Evolutionary conservation across 345 rosid species (phyloP), one percentile per base, ranked within the genome.

Genomic region (Populus davidiana): DNA sequence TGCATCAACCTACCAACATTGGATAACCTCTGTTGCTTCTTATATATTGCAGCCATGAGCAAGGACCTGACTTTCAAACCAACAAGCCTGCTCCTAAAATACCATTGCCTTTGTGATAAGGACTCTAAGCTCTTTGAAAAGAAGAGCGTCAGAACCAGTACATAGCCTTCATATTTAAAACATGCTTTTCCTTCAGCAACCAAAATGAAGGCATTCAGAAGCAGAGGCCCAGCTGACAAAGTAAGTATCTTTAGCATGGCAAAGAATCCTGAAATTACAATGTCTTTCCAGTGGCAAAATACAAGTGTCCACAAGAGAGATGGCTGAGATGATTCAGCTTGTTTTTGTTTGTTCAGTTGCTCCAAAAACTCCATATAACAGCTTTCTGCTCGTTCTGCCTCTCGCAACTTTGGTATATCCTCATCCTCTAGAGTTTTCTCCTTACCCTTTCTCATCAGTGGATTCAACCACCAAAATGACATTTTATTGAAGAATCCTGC

Each of bases 31-130:
- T 93, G 74, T 72, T 95, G 99, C 79, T 95, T 95, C 88, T 83
- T 90, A 77, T 91, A 93, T 78, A 95, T 83, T 63, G 91, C 91
- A 61, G 99, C 97, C 5, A 93, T 90, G 64, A 93, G 87, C 71
- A 92, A 86, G 67, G 97, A 95, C 85, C 97, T 86, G 21, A 88
- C 91, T 49, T 90, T 90, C 69, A 95, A 71, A 79, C 99, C 99
- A 1, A 93, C 82, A 29, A 92, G 82, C 87, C 98, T 90, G 75
- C 91, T 81, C 87, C 96, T 83, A 72, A 95, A 95, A 70, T 88
- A 91, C 99, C 98, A 95, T 76, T 95, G 99, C 78, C 98, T 90
- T 76, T 93, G 97, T 6, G 99, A 84, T 71, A 95, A 85, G 74
- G 99, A 93, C 79, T 95, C 98, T 8, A 92, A 61, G 64, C 74